Percentiles rank a stretch among this genome's conserved stretches.
phyloP scores from a whole-genome alignment of 306 rosid species.

The Lathyrus sativus region DNA sequence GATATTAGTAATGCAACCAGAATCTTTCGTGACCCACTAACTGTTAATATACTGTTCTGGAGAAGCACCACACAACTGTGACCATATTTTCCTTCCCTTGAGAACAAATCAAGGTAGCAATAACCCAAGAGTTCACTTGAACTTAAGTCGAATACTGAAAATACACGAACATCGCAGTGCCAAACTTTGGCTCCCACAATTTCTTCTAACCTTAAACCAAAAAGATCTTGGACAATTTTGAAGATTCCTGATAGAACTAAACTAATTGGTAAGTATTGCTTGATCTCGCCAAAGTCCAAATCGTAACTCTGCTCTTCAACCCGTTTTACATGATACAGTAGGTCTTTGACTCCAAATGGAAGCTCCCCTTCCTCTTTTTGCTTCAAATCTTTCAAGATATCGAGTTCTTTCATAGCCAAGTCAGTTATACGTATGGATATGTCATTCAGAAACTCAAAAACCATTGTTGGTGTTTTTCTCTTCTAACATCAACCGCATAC shows the following conservation, averaged over 20 bases:
- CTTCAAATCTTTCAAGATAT: slow-evolving; percentile 78
- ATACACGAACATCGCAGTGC: slow-evolving; percentile 78
- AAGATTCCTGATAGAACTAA: slow-evolving; percentile 89
- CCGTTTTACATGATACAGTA: too few species aligned
- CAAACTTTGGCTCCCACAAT: slow-evolving; percentile 77
- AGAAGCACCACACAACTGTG: too few species aligned
- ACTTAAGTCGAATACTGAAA: slow-evolving; percentile 72
- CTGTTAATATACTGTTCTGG: slow-evolving; percentile 77
- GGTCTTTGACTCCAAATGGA: too few species aligned
- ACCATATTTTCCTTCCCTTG: slow-evolving; percentile 83
- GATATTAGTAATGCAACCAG: slow-evolving; percentile 77
- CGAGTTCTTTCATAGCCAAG: slow-evolving; percentile 73
- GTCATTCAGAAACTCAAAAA: slow-evolving; percentile 87
- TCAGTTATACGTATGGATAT: slow-evolving; percentile 68
- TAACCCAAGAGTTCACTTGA: slow-evolving; percentile 86
- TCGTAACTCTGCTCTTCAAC: too few species aligned
- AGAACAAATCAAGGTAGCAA: slow-evolving; percentile 79
- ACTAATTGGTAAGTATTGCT: slow-evolving; percentile 82
- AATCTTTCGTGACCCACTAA: slow-evolving; percentile 60
- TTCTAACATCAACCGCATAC: too few species aligned
- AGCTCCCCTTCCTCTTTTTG: slow-evolving; percentile 83
- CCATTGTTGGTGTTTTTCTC: too few species aligned
- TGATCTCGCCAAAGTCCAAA: too few species aligned
- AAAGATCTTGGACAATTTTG: too few species aligned
- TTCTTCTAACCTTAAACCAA: too few species aligned